Percentiles rank a stretch among this genome's conserved stretches.
Evolutionary conservation across 2,329 filamentous ascomycete species (phyloP).

Genomic region (Phialophora chinensis): DNA sequence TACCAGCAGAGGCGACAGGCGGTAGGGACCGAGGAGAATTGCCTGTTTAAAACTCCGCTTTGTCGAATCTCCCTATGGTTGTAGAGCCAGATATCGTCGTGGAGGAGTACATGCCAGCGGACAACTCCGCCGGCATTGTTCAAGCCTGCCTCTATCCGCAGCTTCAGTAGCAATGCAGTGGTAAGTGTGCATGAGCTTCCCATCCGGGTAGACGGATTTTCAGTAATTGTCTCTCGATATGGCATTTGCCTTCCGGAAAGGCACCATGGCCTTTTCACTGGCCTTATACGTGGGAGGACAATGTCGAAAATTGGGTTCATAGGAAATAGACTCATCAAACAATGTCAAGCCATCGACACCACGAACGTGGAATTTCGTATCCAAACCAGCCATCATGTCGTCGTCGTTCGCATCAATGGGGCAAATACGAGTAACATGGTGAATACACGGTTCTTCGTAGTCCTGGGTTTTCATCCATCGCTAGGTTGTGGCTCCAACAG

Average conservation of each 20-base stretch:
- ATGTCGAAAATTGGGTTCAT: not conserved
- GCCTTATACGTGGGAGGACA: not conserved
- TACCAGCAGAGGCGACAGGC: not conserved
- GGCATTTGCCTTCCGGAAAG: not conserved
- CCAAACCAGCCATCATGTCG: too few species aligned
- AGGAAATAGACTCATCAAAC: too few species aligned
- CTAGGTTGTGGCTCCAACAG: not conserved
- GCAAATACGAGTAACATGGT: not conserved
- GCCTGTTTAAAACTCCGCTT: not conserved
- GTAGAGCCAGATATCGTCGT: not conserved
- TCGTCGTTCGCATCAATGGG: too few species aligned
- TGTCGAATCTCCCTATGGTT: not conserved
- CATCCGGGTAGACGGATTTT: not conserved
- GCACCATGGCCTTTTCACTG: too few species aligned
- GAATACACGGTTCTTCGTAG: not conserved
- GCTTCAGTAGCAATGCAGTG: not conserved
- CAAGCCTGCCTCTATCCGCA: not conserved
- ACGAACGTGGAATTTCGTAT: too few species aligned
- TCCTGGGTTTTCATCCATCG: not conserved
- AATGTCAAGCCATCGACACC: too few species aligned
- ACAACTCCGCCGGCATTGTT: not conserved
- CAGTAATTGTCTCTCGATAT: not conserved
- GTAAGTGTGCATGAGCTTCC: too few species aligned
- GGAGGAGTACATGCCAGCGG: not conserved
- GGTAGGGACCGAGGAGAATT: not conserved